Base-by-base conservation (phyloP, 257 asterid genomes). In the Lantana camara region DNA sequence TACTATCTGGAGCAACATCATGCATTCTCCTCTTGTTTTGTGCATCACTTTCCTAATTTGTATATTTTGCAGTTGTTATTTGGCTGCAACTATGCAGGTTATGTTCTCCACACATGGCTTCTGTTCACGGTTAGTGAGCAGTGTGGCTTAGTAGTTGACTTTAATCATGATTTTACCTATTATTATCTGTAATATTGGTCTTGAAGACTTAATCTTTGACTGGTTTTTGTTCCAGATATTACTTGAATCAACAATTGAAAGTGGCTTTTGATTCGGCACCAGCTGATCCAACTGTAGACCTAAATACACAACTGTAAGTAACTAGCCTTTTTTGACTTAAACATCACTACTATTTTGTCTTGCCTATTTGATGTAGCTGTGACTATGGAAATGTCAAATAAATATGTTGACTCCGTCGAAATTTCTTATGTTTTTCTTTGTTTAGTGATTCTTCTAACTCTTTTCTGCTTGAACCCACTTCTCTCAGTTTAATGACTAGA, bases 1-100 rank as follows among this genome's bases (percentile, higher is more conserved):
- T 60, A 30, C 35, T 63, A 22, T 57, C 51, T 32, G 27, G 45
- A 38, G 48, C 49, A 46, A 27, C 63, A 45, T 57, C 35, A 34
- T 68, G 23, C 17, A 24, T 32, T 40, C 40, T 47, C 11, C 19
- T 49, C 67, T 62, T 57, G 8, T 65, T 59, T 64, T 59, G 52
- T 46, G 37, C 27, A 13, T 57, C 65, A 29, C 16, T 22, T 27
- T 52, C 63, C 69, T 69, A 51, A 63, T 59, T 52, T 65, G 55
- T 38, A 65, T 55, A 67, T 59, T 70, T 72, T 85, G 81, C 89
- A 94, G 99, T 73, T 94, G 99, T 73, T 94, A 94, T 70, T 78
- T 94, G 89, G 97, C 99, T 66, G 95, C 99, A 51, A 90, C 96
- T 14, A 90, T 94, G 93, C 99, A 94, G 78, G 99, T 88, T 50